Evolutionary conservation across 257 asterid species (phyloP).

Genomic region (Linaria vulgaris): DNA sequence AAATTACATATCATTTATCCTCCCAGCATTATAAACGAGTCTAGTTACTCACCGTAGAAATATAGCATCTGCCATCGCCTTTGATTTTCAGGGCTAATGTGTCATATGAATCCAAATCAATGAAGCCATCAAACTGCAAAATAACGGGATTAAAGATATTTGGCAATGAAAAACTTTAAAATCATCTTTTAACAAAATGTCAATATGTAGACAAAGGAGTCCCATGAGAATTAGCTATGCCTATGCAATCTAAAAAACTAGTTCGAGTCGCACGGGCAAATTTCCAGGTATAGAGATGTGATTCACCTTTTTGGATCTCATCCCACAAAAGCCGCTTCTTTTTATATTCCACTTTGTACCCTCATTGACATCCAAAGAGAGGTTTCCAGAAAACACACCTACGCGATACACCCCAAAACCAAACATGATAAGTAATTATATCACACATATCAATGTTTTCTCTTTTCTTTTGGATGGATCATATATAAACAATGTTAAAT

Average conservation of each 20-base stretch:
- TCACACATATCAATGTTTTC: background rate
- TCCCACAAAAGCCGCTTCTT: conserved; percentile 95
- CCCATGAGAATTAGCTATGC: conserved; percentile 1
- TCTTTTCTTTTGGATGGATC: no score
- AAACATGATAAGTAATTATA: conserved; percentile 8
- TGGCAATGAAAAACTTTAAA: background rate
- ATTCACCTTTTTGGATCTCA: conserved; percentile 84
- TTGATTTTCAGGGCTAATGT: conserved; percentile 72
- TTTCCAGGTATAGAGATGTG: background rate
- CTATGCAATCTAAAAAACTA: background rate
- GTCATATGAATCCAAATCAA: conserved; percentile 88
- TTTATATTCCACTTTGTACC: conserved; percentile 78
- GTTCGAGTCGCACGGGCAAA: conserved; percentile 2
- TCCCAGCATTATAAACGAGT: conserved; percentile 9
- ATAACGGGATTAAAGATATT: conserved; percentile 16
- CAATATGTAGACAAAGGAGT: background rate
- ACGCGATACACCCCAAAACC: conserved; percentile 20
- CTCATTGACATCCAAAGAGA: conserved; percentile 74
- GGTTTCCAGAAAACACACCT: conserved; percentile 93
- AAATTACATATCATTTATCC: conserved; percentile 14
- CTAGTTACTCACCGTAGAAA: conserved; percentile 81
- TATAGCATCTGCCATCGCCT: conserved; percentile 98
- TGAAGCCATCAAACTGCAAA: conserved; percentile 89
- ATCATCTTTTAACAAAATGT: background rate
- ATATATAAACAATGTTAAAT: background rate